Evolutionary conservation across 345 rosid genomes (phyloP), one percentile per base, ranked within the genome.

Genomic region (Aurinia saxatilis): DNA sequence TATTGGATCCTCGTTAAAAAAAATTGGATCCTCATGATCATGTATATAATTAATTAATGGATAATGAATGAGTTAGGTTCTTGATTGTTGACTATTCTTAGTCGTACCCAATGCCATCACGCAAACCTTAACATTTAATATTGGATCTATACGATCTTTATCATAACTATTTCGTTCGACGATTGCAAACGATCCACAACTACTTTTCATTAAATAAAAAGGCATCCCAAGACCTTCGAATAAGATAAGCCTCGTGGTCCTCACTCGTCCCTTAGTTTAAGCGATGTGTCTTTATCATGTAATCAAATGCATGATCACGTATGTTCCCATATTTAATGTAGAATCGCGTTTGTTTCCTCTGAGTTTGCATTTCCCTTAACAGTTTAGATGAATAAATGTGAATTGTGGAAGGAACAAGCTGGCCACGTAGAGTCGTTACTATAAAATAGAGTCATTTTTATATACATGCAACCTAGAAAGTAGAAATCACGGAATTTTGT

Each of bases 251-350:
- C 71, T 66, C 63, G 71, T 66, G 71, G 71, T 45, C 63, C 48
- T 66, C 56, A 16, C 63, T 46, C 55, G 21, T 45, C 70, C 70
- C 55, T 35, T 66, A 55, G 63, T 46, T 55, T 66, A 36, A 54
- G 63, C 63, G 47, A 55, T 38, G 54, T 55, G 55, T 46, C 45
- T 21, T 21, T 1, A 21, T 40, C 25, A 57, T 38, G 17, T 6
- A 10, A 58, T 31, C 8, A 58, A 17, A 29, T 11, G 12, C 25
- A 42, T 29, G 29, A 1, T 14, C 25, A 39, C 61, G 36, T 39
- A 17, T 57, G 41, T 6, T 4, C 3, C 5, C 5, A 6, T 55
- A 29, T 42, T 17, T 57, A 25, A 8, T 17, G 39, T 16, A 27
- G 58, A 25, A 50, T 4, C 40, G 36, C 36, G 66, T 38, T 34